phyloP scores from a whole-genome alignment of 352 stramenopile genomes.

The Globisporangium orthogonon region DNA sequence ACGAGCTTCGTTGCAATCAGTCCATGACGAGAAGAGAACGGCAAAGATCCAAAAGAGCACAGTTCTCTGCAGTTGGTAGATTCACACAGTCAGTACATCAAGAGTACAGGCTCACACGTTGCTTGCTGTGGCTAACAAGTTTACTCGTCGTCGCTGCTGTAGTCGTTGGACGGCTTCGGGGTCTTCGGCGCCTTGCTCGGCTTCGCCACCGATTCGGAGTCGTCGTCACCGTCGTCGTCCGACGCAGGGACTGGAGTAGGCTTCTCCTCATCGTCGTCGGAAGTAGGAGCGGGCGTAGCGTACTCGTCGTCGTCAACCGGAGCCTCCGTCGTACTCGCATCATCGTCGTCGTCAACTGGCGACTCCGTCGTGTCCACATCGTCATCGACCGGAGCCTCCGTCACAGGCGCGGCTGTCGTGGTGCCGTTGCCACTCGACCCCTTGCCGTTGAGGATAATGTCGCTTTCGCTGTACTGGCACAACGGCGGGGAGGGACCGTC shows the following conservation, averaged over 20 bases:
- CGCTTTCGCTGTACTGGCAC: constrained; percentile 8
- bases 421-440: constrained; percentile 1
- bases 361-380: neutral
- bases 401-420: neutral
- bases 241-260: neutral
- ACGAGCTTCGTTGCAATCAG: too few relatives aligned
- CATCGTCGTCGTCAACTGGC: neutral
- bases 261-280: neutral
- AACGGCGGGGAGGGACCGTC: constrained; percentile 16
- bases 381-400: neutral
- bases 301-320: neutral
- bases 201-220: neutral
- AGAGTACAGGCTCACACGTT: too few relatives aligned
- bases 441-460: constrained; percentile 7
- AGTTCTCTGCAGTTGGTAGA: too few relatives aligned
- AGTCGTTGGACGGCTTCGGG: neutral
- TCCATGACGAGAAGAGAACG: too few relatives aligned
- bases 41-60: too few relatives aligned
- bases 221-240: neutral
- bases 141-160: too few relatives aligned
- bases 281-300: neutral
- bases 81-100: too few relatives aligned
- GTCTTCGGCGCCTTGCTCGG: constrained; percentile 1
- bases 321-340: neutral
- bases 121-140: too few relatives aligned